These are phyloP conservation scores for Blastocystis sp. DNA, from an alignment of 352 stramenopile species.

Conservation along the genomic window DNA sequence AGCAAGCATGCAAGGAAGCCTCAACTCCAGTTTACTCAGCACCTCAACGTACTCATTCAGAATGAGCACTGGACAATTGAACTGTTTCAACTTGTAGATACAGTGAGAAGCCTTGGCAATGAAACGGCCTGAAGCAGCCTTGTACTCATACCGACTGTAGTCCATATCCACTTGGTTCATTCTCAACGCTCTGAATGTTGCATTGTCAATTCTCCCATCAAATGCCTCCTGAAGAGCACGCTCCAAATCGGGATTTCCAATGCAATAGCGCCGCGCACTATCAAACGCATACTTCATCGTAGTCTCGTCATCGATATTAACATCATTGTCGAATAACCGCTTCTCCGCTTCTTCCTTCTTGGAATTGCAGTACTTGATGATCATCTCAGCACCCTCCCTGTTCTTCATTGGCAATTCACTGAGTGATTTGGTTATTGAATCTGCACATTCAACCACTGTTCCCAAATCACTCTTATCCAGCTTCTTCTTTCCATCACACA, in stretches of 20 bases:
- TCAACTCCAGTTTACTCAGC: neutral
- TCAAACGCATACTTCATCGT: neutral
- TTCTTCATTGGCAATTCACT: too few species aligned
- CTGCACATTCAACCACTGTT: too few species aligned
- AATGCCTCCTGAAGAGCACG: neutral
- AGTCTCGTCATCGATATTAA: too few species aligned
- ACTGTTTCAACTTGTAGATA: neutral
- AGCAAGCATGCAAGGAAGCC: neutral
- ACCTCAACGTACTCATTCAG: neutral
- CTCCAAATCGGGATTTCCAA: too few species aligned
- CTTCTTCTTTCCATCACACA: too few species aligned
- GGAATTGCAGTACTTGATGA: too few species aligned
- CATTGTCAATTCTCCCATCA: neutral
- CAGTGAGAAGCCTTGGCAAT: neutral
- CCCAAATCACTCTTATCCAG: too few species aligned
- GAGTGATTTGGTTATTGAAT: too few species aligned
- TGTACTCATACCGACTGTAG: neutral
- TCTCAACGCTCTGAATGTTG: neutral
- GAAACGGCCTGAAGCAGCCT: neutral
- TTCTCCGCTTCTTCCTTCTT: too few species aligned
- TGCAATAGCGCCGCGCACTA: too few species aligned
- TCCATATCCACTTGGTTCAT: neutral
- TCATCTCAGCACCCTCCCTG: too few species aligned
- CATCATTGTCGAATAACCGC: too few species aligned
- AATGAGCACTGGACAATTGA: neutral